Conservation (phyloP, 2,329 filamentous ascomycete genomes). For the Venturiaceae sp. region DNA sequence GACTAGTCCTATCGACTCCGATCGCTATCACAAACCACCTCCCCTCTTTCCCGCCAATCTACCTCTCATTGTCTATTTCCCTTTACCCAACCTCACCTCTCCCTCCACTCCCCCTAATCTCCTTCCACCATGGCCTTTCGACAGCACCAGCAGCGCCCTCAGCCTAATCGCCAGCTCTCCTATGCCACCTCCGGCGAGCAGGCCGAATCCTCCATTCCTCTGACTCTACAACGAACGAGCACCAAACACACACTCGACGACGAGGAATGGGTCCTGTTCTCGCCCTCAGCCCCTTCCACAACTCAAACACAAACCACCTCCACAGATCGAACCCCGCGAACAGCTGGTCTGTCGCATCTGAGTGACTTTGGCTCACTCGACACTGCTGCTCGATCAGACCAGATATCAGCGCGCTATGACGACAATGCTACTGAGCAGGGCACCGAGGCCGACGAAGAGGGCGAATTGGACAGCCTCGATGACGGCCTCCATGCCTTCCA, state of each 20-base stretch:
- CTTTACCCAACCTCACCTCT: background rate
- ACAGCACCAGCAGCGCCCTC: slow-evolving; percentile 6
- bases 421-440: slow-evolving; percentile 31
- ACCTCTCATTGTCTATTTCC: background rate
- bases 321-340: slow-evolving; percentile 54
- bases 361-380: slow-evolving; percentile 76
- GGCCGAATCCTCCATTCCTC: background rate
- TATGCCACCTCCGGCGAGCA: slow-evolving; percentile 3
- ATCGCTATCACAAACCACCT: background rate
- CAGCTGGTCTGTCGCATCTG: slow-evolving; percentile 59
- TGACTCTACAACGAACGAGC: slow-evolving; percentile 8
- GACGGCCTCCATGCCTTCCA: slow-evolving; percentile 86
- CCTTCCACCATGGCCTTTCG: slow-evolving; percentile 4
- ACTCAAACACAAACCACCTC: slow-evolving; percentile 40
- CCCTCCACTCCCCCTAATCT: background rate
- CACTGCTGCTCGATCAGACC: slow-evolving; percentile 52
- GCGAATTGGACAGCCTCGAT: slow-evolving; percentile 87
- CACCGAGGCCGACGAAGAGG: slow-evolving; percentile 42
- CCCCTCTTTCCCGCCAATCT: background rate
- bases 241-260: slow-evolving; percentile 42
- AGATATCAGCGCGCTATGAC: slow-evolving; percentile 24
- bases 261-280: slow-evolving; percentile 95
- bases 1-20: background rate
- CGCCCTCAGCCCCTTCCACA: slow-evolving; percentile 48
- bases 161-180: slow-evolving; percentile 1